These are phyloP conservation scores for Acmispon strigosus DNA, from an alignment of 306 rosid genomes.

Conservation along the genomic window DNA sequence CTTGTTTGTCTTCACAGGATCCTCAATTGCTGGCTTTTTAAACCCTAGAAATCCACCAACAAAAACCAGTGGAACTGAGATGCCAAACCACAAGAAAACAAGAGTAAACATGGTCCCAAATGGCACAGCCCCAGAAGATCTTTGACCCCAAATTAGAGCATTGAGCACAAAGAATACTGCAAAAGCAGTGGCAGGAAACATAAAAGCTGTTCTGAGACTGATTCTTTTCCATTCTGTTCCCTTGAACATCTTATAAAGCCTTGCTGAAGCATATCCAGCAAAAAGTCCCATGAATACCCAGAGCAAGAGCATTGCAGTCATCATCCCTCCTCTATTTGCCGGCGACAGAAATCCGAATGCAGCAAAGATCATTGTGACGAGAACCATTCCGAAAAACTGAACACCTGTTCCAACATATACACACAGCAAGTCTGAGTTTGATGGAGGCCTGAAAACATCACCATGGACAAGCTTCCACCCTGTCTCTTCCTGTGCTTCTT, in stretches of 20 bases:
- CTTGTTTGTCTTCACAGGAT: slow-evolving; percentile 27
- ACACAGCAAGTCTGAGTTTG: slow-evolving; percentile 9
- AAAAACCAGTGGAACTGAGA: slow-evolving; percentile 13
- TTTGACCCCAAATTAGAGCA: slow-evolving; percentile 20
- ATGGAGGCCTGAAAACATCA: slow-evolving; percentile 24
- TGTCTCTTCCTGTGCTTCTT: slow-evolving; percentile 23
- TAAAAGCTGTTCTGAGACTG: slow-evolving; percentile 1
- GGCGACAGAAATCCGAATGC: slow-evolving; percentile 20
- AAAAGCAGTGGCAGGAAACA: slow-evolving; percentile 12
- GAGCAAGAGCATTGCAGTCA: slow-evolving; percentile 17
- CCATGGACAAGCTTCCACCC: slow-evolving; percentile 28
- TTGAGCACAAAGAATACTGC: slow-evolving; percentile 10
- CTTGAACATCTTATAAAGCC: slow-evolving; percentile 10
- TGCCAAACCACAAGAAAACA: slow-evolving; percentile 21
- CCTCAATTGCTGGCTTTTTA: slow-evolving; percentile 4
- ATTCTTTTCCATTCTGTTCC: slow-evolving; percentile 9
- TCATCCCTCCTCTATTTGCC: slow-evolving; percentile 16
- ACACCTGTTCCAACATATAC: slow-evolving; percentile 24
- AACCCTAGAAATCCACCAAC: slow-evolving; percentile 12
- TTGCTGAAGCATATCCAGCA: slow-evolving; percentile 4
- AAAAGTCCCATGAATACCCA: slow-evolving; percentile 10
- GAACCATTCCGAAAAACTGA: slow-evolving; percentile 20
- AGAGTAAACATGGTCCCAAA: slow-evolving; percentile 21
- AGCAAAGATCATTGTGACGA: slow-evolving; percentile 22
- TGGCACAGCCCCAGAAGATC: slow-evolving; percentile 23